Evolutionary conservation across 1,284 basidiomycete genomes (phyloP).

Genomic region (Heterobasidion parviporum): DNA sequence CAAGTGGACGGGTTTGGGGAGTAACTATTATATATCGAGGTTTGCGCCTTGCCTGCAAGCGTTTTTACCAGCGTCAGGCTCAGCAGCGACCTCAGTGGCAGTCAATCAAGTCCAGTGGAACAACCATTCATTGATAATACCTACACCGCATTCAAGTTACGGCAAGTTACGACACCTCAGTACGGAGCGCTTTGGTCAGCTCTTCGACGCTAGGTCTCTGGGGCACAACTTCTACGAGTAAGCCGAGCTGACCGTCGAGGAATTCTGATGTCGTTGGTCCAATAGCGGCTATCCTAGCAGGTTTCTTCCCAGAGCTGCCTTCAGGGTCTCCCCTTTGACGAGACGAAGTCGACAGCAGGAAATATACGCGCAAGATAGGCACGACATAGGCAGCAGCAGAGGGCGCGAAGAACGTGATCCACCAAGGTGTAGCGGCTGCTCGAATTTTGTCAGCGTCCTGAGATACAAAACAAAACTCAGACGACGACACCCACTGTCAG

Average conservation of each 20-base stretch:
- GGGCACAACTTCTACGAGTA: constrained; percentile 47
- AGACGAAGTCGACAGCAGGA: constrained; percentile 20
- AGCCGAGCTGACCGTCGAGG: constrained; percentile 33
- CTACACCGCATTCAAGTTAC: neutral
- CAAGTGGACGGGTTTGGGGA: no score
- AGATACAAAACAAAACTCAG: neutral
- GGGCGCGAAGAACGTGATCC: constrained; percentile 73
- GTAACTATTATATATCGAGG: no score
- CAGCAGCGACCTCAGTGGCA: no score
- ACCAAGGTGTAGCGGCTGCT: constrained; percentile 31
- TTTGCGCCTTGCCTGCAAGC: no score
- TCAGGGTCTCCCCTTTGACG: no score
- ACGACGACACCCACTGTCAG: neutral
- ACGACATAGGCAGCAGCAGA: constrained; percentile 54
- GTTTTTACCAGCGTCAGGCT: no score
- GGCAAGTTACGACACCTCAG: neutral
- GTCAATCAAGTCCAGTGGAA: no score
- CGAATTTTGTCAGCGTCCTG: neutral
- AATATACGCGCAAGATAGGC: constrained; percentile 40
- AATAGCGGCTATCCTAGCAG: constrained; percentile 45
- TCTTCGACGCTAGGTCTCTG: constrained; percentile 48
- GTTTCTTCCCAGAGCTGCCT: neutral
- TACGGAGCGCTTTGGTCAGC: constrained; percentile 20
- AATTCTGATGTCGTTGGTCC: constrained; percentile 57
- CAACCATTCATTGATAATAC: neutral